These are phyloP conservation scores for Achaetomium macrosporum DNA, from an alignment of 2,329 filamentous ascomycete genomes.

Conservation along the genomic window DNA sequence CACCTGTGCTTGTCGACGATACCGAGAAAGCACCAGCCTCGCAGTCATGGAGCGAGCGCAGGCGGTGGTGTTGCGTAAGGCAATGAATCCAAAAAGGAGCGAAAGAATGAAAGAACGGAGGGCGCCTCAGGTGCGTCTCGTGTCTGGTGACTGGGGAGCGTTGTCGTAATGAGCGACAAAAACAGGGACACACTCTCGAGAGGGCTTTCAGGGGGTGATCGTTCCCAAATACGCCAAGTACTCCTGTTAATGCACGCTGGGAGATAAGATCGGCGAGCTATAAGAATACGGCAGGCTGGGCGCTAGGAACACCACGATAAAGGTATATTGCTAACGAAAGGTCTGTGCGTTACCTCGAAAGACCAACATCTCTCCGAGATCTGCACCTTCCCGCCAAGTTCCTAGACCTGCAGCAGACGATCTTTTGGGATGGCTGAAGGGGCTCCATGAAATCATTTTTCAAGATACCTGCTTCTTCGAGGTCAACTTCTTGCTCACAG, in stretches of 20 bases:
- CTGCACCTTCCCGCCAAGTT: too few species aligned
- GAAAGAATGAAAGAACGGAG: constrained; percentile 6
- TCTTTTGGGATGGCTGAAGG: too few species aligned
- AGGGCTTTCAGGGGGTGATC: neutral
- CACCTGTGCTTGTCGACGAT: constrained; percentile 13
- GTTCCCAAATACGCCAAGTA: constrained; percentile 11
- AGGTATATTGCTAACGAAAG: constrained; percentile 5
- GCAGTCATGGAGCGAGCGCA: neutral
- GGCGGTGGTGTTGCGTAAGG: constrained; percentile 1
- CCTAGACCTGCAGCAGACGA: too few species aligned
- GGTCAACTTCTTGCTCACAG: too few species aligned
- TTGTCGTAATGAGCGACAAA: constrained; percentile 22
- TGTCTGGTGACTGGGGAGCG: constrained; percentile 11
- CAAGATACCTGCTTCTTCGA: too few species aligned
- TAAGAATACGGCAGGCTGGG: neutral
- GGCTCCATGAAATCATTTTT: too few species aligned
- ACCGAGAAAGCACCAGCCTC: constrained; percentile 2
- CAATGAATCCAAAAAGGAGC: neutral
- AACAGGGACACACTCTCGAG: constrained; percentile 13
- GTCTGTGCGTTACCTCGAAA: neutral
- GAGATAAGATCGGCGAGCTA: constrained; percentile 21
- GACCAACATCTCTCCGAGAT: too few species aligned
- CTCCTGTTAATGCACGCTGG: constrained; percentile 19
- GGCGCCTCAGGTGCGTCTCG: constrained; percentile 8
- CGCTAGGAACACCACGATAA: neutral